Evolutionary conservation across 345 rosid genomes (phyloP).

Genomic region (Ailanthus altissimus): DNA sequence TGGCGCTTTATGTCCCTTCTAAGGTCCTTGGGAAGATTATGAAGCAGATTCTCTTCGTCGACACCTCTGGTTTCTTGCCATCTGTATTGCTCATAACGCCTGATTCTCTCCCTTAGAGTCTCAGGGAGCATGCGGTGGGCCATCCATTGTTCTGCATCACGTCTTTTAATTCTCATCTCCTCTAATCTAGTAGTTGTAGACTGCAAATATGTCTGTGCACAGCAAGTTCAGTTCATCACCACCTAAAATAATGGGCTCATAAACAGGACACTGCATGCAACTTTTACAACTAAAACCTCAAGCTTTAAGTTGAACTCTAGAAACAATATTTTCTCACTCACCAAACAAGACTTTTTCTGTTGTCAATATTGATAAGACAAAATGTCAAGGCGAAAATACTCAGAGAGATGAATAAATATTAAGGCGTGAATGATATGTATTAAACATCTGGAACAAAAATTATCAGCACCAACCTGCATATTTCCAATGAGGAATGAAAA

Average conservation of each 20-base stretch:
- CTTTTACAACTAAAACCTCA: background rate
- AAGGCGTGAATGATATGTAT: background rate
- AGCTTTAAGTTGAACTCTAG: background rate
- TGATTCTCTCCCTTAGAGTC: constrained; percentile 58
- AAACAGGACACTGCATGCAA: background rate
- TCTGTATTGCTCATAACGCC: constrained; percentile 78
- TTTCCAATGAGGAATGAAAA: constrained; percentile 82
- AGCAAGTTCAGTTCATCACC: constrained; percentile 25
- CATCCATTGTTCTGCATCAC: constrained; percentile 96
- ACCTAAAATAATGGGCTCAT: background rate
- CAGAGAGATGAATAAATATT: background rate
- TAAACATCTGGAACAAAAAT: background rate
- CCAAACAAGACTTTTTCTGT: background rate
- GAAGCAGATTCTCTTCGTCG: constrained; percentile 65
- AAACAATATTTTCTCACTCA: background rate
- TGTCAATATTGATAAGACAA: background rate
- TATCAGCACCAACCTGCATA: constrained; percentile 69
- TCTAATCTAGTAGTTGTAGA: constrained; percentile 76
- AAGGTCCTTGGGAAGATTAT: constrained; percentile 77
- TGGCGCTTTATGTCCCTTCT: constrained; percentile 87
- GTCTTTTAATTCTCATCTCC: constrained; percentile 85
- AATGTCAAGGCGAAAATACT: background rate
- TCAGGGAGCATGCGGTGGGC: constrained; percentile 71
- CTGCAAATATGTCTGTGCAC: constrained; percentile 70
- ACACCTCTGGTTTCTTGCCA: constrained; percentile 94